phyloP scores from a whole-genome alignment of 2,329 filamentous ascomycete genomes.

The Zasmidium angulare region DNA sequence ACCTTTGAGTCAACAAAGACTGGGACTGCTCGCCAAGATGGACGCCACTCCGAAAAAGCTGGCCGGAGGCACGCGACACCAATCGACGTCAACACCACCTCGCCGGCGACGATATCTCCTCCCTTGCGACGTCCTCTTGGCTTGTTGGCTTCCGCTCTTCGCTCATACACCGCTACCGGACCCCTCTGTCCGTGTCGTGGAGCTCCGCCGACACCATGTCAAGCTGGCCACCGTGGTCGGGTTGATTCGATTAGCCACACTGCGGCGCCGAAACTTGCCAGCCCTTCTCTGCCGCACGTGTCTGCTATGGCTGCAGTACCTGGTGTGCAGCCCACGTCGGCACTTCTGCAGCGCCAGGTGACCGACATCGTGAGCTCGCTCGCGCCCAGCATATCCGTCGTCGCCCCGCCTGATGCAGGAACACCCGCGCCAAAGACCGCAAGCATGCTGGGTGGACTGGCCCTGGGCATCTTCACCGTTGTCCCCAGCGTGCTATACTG shows the following conservation, averaged over 20 bases:
- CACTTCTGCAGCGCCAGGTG: background rate
- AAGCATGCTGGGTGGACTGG: slow-evolving; percentile 35
- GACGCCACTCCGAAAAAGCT: background rate
- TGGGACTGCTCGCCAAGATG: background rate
- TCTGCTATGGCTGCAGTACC: background rate
- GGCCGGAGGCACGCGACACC: background rate
- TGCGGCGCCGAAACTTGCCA: background rate
- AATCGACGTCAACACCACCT: too few relatives aligned
- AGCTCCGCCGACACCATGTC: background rate
- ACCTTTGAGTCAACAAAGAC: background rate
- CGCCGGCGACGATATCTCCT: too few relatives aligned
- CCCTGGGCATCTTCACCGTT: slow-evolving; percentile 39
- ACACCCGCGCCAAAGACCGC: slow-evolving; percentile 22
- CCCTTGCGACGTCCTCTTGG: too few relatives aligned
- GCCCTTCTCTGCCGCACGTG: background rate
- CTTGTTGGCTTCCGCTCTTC: too few relatives aligned
- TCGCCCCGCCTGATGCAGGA: slow-evolving; percentile 17
- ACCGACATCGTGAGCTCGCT: slow-evolving; percentile 6
- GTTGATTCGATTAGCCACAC: background rate
- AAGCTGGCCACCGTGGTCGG: background rate
- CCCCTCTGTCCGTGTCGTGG: too few relatives aligned
- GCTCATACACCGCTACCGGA: too few relatives aligned
- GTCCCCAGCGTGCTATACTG: slow-evolving; percentile 68
- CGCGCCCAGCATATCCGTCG: slow-evolving; percentile 4
- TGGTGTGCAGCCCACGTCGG: background rate